Evolutionary conservation across 345 rosid genomes (phyloP).

Genomic region (Populus simonii): DNA sequence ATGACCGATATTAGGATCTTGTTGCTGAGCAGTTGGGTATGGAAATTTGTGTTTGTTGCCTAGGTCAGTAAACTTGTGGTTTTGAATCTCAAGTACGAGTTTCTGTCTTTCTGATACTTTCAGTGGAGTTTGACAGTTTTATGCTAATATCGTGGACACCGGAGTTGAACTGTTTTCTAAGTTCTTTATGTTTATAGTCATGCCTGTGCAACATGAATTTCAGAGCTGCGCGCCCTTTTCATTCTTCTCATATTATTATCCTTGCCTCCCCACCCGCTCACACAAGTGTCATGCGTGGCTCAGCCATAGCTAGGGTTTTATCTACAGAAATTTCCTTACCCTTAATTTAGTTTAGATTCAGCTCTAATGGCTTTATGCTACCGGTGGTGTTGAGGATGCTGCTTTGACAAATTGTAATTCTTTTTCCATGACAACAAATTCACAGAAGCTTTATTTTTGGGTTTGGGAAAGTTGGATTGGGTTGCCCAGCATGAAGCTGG

Average conservation of each 20-base stretch:
- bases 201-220: neutral
- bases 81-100: conserved; percentile 11
- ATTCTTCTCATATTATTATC: neutral
- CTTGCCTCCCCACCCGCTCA: neutral
- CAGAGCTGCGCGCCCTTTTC: neutral
- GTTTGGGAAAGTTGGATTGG: neutral
- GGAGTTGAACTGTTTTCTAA: conserved; percentile 6
- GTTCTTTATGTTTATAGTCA: neutral
- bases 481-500: neutral
- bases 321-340: neutral
- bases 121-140: conserved; percentile 17
- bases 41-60: conserved; percentile 8
- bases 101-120: conserved; percentile 10
- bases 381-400: neutral
- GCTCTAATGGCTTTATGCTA: neutral
- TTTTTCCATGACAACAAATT: neutral
- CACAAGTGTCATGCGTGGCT: neutral
- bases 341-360: neutral
- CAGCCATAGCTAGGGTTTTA: neutral
- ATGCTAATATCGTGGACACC: conserved; percentile 9
- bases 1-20: conserved; percentile 41
- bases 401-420: neutral
- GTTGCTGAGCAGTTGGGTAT: conserved; percentile 9
- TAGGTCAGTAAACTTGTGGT: conserved; percentile 19
- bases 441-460: neutral